Evolutionary conservation across 2,329 filamentous ascomycete species (phyloP).

Genomic region (Fusarium napiforme): DNA sequence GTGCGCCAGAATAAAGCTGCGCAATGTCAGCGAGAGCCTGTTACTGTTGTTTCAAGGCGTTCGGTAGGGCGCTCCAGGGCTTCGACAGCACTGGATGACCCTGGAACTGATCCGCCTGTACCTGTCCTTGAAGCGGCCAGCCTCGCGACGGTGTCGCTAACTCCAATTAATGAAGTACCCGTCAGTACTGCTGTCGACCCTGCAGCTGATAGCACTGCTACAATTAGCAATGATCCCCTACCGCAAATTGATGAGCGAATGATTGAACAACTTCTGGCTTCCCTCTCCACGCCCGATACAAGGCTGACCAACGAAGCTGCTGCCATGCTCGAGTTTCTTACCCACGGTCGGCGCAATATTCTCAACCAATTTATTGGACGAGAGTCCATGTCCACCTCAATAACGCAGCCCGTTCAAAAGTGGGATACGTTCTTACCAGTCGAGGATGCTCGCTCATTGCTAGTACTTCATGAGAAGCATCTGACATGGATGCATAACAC

Average conservation of each 20-base stretch:
- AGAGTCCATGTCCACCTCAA: fast-evolving
- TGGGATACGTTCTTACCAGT: neutral
- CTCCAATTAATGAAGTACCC: fast-evolving
- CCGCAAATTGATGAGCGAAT: neutral
- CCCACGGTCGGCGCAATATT: neutral
- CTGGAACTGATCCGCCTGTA: too few species aligned
- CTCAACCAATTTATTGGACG: neutral
- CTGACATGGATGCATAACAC: slow-evolving; percentile 6
- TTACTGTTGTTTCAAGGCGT: neutral
- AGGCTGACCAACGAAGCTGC: slow-evolving; percentile 1
- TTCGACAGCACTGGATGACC: neutral
- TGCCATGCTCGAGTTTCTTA: neutral
- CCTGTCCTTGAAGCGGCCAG: neutral
- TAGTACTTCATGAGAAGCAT: neutral
- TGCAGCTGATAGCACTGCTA: fast-evolving
- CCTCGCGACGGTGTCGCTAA: fast-evolving
- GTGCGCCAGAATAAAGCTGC: neutral
- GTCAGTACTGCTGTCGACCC: neutral
- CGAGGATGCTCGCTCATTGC: neutral
- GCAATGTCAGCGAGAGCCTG: neutral
- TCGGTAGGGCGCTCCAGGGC: neutral
- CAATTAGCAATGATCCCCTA: fast-evolving
- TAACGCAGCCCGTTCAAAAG: neutral
- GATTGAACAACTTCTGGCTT: neutral
- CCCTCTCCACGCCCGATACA: neutral